Base-by-base conservation (phyloP, 2,329 filamentous ascomycete genomes). In the Fusarium dimerum region DNA sequence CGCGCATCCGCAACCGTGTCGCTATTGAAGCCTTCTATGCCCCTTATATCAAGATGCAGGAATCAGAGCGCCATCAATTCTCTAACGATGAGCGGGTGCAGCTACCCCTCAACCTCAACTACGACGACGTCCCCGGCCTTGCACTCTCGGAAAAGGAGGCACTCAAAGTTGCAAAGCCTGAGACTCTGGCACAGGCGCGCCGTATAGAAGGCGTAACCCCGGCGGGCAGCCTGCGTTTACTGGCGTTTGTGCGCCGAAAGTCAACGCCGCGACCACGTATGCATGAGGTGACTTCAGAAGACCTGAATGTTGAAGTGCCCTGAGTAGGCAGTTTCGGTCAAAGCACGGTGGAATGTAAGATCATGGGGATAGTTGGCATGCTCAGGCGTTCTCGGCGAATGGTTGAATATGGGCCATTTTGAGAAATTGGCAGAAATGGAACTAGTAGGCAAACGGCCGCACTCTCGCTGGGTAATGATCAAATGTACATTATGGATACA, bases 141-240 rank as follows among this genome's bases (percentile, higher is more conserved):
- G 92, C 89, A 50, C 81, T 85, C 38, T 92, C 90, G 52, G 94
- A 97, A 76, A 87, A 83, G 71, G 79, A 84, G 29, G 80, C 87
- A 5, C 77, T 99, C 36, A 80, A 82, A 52, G 75, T 78, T 3
- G 88, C 90, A 1, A 77, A 84, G 47, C 94, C 94, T 0, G 90
- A 95, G 72, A 95, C 84, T 55, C 78, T 99, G 18, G 93, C 90
- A 0, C 94, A 97, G 79, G 93, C 93, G 32, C 80, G 91, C 45
- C 78, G 94, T 13, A 84, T 97, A 11, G 94, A 99, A 71, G 93
- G 93, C 5, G 77, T 88, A 55, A 87, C 84, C 17, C 84, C 85
- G 1, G 76, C 81, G 0, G 84, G 82, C 0, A 80, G 80, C 51
- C 66, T 87, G 41, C 73, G 83, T 49, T 67, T 94, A 55, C 71